Conservation (phyloP, 768 basidiomycete species). For the Cystofilobasidium capitatum region DNA sequence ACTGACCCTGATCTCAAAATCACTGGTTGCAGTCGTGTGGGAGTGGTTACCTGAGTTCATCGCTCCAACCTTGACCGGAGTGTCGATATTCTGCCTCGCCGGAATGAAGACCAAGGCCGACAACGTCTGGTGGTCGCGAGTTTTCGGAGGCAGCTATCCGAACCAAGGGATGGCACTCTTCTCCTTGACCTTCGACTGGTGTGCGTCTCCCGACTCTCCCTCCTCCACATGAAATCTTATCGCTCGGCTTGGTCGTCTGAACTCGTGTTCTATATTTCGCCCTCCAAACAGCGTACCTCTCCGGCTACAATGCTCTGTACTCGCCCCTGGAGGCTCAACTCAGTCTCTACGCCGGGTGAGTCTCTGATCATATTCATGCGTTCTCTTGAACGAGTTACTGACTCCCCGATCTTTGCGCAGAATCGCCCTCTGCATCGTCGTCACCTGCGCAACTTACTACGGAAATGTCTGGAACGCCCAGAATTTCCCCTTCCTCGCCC, state of each 20-base stretch:
- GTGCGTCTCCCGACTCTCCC: background rate
- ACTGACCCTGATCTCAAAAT: no score
- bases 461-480: slow-evolving; percentile 34
- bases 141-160: slow-evolving; percentile 41
- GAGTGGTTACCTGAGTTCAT: slow-evolving; percentile 22
- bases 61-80: slow-evolving; percentile 22
- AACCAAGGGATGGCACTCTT: slow-evolving; percentile 38
- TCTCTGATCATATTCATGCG: background rate
- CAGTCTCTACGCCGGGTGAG: slow-evolving; percentile 16
- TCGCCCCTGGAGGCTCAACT: slow-evolving; percentile 34
- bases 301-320: slow-evolving; percentile 31
- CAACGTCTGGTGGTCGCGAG: slow-evolving; percentile 13
- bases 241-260: no score
- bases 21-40: no score
- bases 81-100: slow-evolving; percentile 41
- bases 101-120: slow-evolving; percentile 28
- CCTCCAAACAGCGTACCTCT: slow-evolving; percentile 1
- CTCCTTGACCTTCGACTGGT: slow-evolving; percentile 24
- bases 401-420: background rate
- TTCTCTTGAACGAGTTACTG: background rate
- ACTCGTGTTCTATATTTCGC: background rate
- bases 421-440: slow-evolving; percentile 22
- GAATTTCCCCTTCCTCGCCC: slow-evolving; percentile 38
- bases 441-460: slow-evolving; percentile 29
- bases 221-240: background rate